phyloP scores from a whole-genome alignment of 352 stramenopile genomes.

The Pythium aquatile region DNA sequence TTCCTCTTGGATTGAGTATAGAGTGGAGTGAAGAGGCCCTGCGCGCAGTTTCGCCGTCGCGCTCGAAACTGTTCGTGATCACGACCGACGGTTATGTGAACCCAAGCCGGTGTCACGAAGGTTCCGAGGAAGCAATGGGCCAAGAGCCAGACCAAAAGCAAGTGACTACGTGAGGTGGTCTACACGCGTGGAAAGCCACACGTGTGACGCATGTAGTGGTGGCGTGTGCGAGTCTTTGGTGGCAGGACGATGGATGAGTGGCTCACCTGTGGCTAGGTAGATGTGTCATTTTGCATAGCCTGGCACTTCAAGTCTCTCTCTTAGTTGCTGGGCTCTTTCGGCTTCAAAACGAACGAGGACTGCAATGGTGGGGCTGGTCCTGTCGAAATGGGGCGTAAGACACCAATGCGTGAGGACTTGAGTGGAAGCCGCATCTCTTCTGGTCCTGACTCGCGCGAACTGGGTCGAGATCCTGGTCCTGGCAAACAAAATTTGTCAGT shows the following conservation, averaged over 20 bases:
- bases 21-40: slow-evolving; percentile 1
- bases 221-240: not conserved
- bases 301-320: not conserved
- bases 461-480: slow-evolving; percentile 4
- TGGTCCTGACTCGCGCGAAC: slow-evolving; percentile 6
- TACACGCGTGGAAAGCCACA: not conserved
- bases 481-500: no score
- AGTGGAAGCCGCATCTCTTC: slow-evolving; percentile 18
- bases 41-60: not conserved
- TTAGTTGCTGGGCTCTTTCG: slow-evolving; percentile 20
- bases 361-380: slow-evolving; percentile 24
- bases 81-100: not conserved
- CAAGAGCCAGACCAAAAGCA: not conserved
- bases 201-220: no score
- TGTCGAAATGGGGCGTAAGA: slow-evolving; percentile 14
- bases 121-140: not conserved
- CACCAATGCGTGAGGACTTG: slow-evolving; percentile 16
- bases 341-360: slow-evolving; percentile 49
- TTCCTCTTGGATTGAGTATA: not conserved
- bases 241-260: not conserved
- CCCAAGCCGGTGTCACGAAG: slow-evolving; percentile 4
- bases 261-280: not conserved
- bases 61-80: slow-evolving; percentile 3
- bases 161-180: not conserved
- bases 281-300: not conserved